Evolutionary conservation across 805 yeast species (phyloP).

Genomic region (Wickerhamiella qilinensis): DNA sequence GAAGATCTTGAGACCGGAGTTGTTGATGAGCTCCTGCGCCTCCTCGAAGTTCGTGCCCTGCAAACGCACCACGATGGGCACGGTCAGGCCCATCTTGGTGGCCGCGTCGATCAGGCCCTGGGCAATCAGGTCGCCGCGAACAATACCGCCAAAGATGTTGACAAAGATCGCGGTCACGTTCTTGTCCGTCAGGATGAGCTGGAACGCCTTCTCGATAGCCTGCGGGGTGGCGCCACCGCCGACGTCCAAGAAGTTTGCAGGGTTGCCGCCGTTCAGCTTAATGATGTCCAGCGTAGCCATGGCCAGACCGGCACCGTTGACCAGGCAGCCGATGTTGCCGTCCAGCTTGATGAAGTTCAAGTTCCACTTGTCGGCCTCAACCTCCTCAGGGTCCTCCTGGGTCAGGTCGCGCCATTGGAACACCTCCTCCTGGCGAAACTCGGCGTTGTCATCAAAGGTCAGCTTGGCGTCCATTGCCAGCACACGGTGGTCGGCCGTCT

Average conservation of each 20-base stretch:
- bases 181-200: slow-evolving; percentile 75
- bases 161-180: slow-evolving; percentile 91
- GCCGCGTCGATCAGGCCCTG: slow-evolving; percentile 93
- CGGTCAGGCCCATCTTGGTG: slow-evolving; percentile 72
- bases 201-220: slow-evolving; percentile 94
- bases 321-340: slow-evolving; percentile 97
- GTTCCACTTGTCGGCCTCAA: slow-evolving; percentile 75
- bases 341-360: slow-evolving; percentile 94
- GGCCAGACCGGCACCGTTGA: slow-evolving; percentile 99
- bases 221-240: slow-evolving; percentile 99
- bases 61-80: slow-evolving; percentile 94
- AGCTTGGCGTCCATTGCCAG: slow-evolving; percentile 99
- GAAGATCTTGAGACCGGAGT: slow-evolving; percentile 85
- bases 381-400: slow-evolving; percentile 97
- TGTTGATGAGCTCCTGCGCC: slow-evolving; percentile 71
- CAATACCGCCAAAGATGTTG: slow-evolving; percentile 98
- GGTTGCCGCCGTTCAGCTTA: slow-evolving; percentile 94
- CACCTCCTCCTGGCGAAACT: slow-evolving; percentile 86
- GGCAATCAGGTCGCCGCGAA: slow-evolving; percentile 98
- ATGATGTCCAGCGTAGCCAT: slow-evolving; percentile 99
- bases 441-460: slow-evolving; percentile 93
- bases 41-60: slow-evolving; percentile 93
- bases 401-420: slow-evolving; percentile 93
- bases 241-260: slow-evolving; percentile 98
- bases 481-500: slow-evolving; percentile 77